phyloP scores from a whole-genome alignment of 306 rosid species.

The Comarum palustre region DNA sequence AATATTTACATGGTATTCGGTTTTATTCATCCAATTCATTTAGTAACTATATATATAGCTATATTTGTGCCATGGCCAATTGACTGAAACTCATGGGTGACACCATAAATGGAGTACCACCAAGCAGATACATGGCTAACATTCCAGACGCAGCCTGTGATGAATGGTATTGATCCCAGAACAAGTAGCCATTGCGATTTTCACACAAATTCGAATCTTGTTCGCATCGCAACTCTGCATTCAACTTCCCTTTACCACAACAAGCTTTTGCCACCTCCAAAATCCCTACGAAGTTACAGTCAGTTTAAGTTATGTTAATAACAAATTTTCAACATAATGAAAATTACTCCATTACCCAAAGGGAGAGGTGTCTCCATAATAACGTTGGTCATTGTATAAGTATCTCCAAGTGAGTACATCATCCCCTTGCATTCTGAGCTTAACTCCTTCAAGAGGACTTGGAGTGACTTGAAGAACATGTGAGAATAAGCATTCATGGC shows the following conservation, averaged over 20 bases:
- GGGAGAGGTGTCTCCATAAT: neutral
- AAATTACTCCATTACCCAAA: conserved; percentile 28
- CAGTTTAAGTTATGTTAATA: neutral
- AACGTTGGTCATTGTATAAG: conserved; percentile 25
- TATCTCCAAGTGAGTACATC: conserved; percentile 39
- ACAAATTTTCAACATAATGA: neutral
- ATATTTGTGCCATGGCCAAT: neutral
- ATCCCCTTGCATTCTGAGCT: conserved; percentile 32
- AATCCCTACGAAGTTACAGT: conserved; percentile 27
- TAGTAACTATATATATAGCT: neutral
- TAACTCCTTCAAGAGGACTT: conserved; percentile 22
- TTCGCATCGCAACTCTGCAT: conserved; percentile 32
- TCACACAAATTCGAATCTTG: conserved; percentile 20
- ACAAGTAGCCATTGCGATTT: conserved; percentile 29
- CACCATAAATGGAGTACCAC: neutral
- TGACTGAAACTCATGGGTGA: conserved; percentile 40
- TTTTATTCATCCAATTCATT: neutral
- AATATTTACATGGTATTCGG: no score
- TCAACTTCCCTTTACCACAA: conserved; percentile 45
- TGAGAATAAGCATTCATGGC: conserved; percentile 22
- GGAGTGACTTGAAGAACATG: conserved; percentile 15
- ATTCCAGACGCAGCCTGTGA: conserved; percentile 27
- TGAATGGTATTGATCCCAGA: conserved; percentile 62
- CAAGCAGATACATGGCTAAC: conserved; percentile 21
- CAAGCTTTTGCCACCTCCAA: conserved; percentile 39